Percentiles rank a stretch among this genome's conserved stretches.
phyloP scores from a whole-genome alignment of 441 rosid genomes.

The Populus hybrid region DNA sequence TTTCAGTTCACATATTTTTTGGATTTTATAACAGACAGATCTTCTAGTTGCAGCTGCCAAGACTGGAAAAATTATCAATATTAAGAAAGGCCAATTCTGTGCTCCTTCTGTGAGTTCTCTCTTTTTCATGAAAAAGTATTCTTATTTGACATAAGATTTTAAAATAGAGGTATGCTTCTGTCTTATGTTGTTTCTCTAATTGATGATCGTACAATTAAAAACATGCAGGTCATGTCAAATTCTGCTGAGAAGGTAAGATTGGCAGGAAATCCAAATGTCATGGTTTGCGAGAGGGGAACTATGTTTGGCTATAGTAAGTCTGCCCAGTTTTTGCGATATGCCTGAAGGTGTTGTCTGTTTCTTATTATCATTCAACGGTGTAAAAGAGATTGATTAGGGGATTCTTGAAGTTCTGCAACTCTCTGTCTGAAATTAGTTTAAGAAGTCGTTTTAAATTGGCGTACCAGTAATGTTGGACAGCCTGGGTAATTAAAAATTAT shows the following conservation, averaged over 20 bases:
- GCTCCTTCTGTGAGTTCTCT: slow-evolving; percentile 69
- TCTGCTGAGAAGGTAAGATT: slow-evolving; percentile 79
- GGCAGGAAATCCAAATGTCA: slow-evolving; percentile 86
- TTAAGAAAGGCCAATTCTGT: slow-evolving; percentile 94
- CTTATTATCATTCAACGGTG: background rate
- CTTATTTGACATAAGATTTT: slow-evolving; percentile 12
- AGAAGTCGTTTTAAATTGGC: background rate
- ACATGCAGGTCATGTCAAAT: slow-evolving; percentile 71
- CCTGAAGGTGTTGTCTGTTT: background rate
- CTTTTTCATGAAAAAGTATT: slow-evolving; percentile 3
- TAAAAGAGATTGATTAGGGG: background rate
- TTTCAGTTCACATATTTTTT: slow-evolving; percentile 4
- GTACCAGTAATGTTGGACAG: background rate
- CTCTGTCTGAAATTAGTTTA: background rate
- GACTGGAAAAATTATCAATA: slow-evolving; percentile 84
- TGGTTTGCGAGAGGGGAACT: slow-evolving; percentile 96
- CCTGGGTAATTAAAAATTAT: background rate
- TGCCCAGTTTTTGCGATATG: slow-evolving; percentile 2
- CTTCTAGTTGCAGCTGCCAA: slow-evolving; percentile 89
- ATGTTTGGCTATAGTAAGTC: slow-evolving; percentile 97
- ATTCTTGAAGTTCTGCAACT: background rate
- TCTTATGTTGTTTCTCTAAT: slow-evolving; percentile 6
- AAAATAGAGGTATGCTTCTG: background rate
- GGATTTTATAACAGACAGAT: slow-evolving; percentile 53
- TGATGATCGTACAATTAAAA: slow-evolving; percentile 7